Conservation (phyloP, 495 filamentous ascomycete genomes). For the Choiromyces venosus region DNA sequence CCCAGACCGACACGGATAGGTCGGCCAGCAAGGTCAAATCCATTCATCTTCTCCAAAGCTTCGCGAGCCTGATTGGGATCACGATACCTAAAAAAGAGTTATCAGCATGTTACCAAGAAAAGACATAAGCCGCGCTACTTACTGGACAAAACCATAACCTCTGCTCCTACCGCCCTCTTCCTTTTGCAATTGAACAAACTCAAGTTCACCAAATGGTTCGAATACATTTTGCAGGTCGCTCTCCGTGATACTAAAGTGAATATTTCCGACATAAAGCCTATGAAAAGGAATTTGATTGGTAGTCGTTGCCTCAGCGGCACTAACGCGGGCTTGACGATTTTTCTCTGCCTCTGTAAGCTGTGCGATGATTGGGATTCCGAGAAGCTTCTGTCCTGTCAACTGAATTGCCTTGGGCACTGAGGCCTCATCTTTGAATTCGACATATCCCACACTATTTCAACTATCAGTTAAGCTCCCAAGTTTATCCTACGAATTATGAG, state of each 20-base stretch:
- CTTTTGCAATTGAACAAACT: constrained; percentile 95
- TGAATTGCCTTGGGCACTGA: constrained; percentile 90
- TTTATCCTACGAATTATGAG: not conserved
- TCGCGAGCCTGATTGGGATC: constrained; percentile 87
- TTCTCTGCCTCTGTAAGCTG: constrained; percentile 99
- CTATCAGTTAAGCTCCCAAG: constrained; percentile 42
- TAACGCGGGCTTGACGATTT: constrained; percentile 89
- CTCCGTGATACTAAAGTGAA: constrained; percentile 99
- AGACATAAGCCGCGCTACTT: constrained; percentile 46
- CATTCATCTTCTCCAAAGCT: constrained; percentile 98
- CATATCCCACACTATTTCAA: constrained; percentile 80
- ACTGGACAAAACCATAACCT: constrained; percentile 99
- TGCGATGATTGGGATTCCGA: constrained; percentile 97
- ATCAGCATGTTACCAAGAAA: constrained; percentile 41
- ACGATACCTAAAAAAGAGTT: constrained; percentile 62
- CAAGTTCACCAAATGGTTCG: constrained; percentile 95
- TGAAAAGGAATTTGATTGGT: constrained; percentile 86
- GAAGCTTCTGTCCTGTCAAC: constrained; percentile 96
- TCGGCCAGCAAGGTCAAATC: constrained; percentile 95
- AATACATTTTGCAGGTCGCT: constrained; percentile 93
- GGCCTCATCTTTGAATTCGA: constrained; percentile 96
- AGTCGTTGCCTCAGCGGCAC: constrained; percentile 61
- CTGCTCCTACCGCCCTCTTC: constrained; percentile 85
- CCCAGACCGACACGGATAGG: constrained; percentile 98
- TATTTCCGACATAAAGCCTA: constrained; percentile 97